phyloP scores from a whole-genome alignment of 116 monocot genomes.

The Thalassia testudinum region DNA sequence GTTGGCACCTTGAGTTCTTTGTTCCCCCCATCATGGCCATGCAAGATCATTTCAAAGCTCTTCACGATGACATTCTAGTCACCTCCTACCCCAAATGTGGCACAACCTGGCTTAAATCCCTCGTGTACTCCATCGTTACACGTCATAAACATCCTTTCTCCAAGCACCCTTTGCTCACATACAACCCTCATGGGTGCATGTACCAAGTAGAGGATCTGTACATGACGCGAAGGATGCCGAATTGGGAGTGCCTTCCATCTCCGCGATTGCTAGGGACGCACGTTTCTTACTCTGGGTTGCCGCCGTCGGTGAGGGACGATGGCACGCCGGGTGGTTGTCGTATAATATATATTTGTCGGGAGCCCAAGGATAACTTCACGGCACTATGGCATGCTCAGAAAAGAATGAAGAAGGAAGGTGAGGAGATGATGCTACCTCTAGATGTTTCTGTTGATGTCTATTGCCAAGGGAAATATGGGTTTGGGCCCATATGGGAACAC shows the following conservation, averaged over 20 bases:
- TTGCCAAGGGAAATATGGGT: not conserved
- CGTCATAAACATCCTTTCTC: not conserved
- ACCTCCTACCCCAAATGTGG: conserved; percentile 12
- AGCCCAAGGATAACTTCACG: conserved; percentile 16
- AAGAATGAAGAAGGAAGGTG: not conserved
- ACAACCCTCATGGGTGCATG: no score
- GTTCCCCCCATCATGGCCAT: not conserved
- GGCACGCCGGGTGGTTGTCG: not conserved
- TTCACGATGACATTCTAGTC: conserved; percentile 2
- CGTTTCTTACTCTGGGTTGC: no score
- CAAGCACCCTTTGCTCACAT: not conserved
- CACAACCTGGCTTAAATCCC: conserved; percentile 4
- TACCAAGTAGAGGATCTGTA: not conserved
- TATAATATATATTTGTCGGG: conserved; percentile 12
- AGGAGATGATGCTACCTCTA: not conserved
- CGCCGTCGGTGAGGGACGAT: no score
- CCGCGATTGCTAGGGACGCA: not conserved
- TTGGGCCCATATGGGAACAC: conserved; percentile 13
- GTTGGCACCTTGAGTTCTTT: not conserved
- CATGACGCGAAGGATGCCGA: not conserved
- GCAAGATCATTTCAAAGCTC: not conserved
- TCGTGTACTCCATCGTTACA: not conserved
- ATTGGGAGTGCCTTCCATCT: not conserved
- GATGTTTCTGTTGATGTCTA: conserved; percentile 6
- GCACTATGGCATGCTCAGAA: conserved; percentile 11